phyloP scores from a whole-genome alignment of 805 yeast genomes.

The Candida coquimbonensis region DNA sequence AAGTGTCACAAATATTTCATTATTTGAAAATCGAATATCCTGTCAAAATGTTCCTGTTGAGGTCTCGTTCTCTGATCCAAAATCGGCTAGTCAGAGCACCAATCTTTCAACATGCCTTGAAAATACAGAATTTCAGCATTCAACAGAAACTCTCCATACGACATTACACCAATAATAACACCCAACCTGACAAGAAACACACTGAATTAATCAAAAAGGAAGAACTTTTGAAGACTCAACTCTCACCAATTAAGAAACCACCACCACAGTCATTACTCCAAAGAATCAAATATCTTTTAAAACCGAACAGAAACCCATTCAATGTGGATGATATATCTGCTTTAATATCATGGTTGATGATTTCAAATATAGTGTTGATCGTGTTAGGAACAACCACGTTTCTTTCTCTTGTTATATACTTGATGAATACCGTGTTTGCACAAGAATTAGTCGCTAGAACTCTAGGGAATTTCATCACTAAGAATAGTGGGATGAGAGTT shows the following conservation, averaged over 20 bases:
- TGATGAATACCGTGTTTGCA: slow-evolving; percentile 50
- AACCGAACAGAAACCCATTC: slow-evolving; percentile 39
- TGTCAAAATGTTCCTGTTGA: background rate
- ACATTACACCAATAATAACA: background rate
- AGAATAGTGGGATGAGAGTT: slow-evolving; percentile 74
- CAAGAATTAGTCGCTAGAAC: slow-evolving; percentile 77
- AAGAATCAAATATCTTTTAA: slow-evolving; percentile 63
- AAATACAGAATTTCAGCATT: background rate
- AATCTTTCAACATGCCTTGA: background rate
- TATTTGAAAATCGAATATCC: no score
- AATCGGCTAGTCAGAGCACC: background rate
- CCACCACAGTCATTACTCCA: slow-evolving; percentile 30
- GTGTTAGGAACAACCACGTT: slow-evolving; percentile 90
- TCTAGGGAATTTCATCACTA: slow-evolving; percentile 77
- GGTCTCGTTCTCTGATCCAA: background rate
- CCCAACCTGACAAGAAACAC: background rate
- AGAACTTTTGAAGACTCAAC: background rate
- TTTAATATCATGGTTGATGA: slow-evolving; percentile 82
- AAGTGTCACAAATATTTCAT: no score
- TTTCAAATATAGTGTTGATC: slow-evolving; percentile 77
- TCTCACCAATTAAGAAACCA: background rate
- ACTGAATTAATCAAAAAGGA: background rate
- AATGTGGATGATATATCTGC: slow-evolving; percentile 92
- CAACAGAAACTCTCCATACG: background rate
- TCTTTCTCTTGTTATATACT: slow-evolving; percentile 67